A percentile compares a stretch with the other conserved stretches of the same genome.
Conservation (phyloP, 176 grass and related monocot species). For the Hordeum marinum region DNA sequence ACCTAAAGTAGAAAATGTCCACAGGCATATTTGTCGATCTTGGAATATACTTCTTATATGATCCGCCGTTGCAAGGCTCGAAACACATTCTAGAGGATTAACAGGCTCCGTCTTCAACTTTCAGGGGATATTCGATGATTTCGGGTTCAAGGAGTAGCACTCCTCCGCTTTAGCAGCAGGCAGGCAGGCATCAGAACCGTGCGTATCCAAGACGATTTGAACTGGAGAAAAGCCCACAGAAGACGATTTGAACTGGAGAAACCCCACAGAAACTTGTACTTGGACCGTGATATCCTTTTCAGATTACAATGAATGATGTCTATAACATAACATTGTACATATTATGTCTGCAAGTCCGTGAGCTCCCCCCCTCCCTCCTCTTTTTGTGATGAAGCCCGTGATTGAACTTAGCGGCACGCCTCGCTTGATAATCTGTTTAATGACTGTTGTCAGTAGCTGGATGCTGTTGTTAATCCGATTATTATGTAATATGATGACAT, state of each 20-base stretch:
- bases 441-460: background rate
- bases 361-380: too few species aligned
- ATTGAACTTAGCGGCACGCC: background rate
- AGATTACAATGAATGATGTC: background rate
- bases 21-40: background rate
- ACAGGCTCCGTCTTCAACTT: background rate
- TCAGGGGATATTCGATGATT: conserved; percentile 58
- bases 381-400: too few species aligned
- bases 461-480: background rate
- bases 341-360: background rate
- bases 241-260: background rate
- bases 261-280: background rate
- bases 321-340: background rate
- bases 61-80: background rate
- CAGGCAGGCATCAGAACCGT: background rate
- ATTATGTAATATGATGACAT: background rate
- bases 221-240: background rate
- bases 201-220: background rate
- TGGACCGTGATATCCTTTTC: background rate
- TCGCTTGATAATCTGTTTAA: background rate
- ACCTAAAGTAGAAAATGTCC: background rate
- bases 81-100: background rate
- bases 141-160: conserved; percentile 48
- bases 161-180: background rate
- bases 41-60: background rate